These are phyloP conservation scores for sweet orange (Citrus sinensis) DNA, from an alignment of 345 rosid genomes.

Conservation along the genomic window DVS_A1.0 CM039164.1:28433001-28433500, in stretches of 20 bases:
- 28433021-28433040: background rate
- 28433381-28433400: background rate
- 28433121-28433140: slow-evolving; percentile 49
- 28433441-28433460: background rate
- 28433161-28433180: no score
- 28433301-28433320: background rate
- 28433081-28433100: slow-evolving; percentile 47
- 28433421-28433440: background rate
- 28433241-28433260: background rate
- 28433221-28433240: background rate
- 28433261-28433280: background rate
- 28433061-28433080: slow-evolving; percentile 51
- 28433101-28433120: slow-evolving; percentile 33
- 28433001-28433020: background rate
- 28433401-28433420: background rate
- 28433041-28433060: slow-evolving; percentile 18
- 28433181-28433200: background rate
- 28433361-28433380: background rate
- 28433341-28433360: background rate
- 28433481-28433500: background rate
- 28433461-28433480: background rate
- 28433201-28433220: background rate
- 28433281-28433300: background rate
- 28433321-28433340: background rate
- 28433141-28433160: slow-evolving; percentile 8